Conservation (phyloP, 2,329 filamentous ascomycete genomes). For the Fusarium burgessii region DNA sequence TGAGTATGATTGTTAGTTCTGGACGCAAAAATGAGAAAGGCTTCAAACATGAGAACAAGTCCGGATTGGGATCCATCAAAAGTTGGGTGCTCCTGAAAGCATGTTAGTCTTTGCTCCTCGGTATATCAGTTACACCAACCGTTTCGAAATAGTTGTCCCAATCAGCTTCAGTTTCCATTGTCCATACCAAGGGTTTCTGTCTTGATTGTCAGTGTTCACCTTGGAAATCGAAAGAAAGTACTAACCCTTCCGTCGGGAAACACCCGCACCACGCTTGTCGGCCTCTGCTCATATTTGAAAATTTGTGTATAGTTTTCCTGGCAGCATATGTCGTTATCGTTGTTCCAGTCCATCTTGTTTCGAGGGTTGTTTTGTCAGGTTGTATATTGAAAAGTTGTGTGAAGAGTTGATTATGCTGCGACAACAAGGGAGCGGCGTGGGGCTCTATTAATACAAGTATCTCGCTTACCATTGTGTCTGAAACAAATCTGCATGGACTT, state of each 20-base stretch:
- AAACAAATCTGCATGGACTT: too few species aligned
- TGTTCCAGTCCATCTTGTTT: constrained; percentile 9
- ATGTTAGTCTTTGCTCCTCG: rapidly evolving
- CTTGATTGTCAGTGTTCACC: neutral
- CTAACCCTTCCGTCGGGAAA: neutral
- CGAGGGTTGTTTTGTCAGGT: too few species aligned
- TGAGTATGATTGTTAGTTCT: neutral
- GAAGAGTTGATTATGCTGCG: too few species aligned
- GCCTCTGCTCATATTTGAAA: neutral
- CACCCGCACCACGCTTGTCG: neutral
- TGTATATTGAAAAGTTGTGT: too few species aligned
- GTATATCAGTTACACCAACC: neutral
- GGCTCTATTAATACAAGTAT: too few species aligned
- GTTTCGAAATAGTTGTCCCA: constrained; percentile 10
- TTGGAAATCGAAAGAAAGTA: rapidly evolving
- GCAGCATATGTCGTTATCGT: constrained; percentile 1
- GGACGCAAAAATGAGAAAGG: rapidly evolving
- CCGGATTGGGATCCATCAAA: neutral
- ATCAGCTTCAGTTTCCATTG: neutral
- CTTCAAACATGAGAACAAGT: constrained; percentile 3
- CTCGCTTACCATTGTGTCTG: too few species aligned
- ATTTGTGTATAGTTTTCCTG: neutral
- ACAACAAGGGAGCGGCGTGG: too few species aligned
- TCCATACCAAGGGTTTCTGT: constrained; percentile 5
- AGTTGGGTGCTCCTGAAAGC: neutral